Evolutionary conservation across 768 basidiomycete genomes (phyloP).

Genomic region (Floccularia luteovirens): DNA sequence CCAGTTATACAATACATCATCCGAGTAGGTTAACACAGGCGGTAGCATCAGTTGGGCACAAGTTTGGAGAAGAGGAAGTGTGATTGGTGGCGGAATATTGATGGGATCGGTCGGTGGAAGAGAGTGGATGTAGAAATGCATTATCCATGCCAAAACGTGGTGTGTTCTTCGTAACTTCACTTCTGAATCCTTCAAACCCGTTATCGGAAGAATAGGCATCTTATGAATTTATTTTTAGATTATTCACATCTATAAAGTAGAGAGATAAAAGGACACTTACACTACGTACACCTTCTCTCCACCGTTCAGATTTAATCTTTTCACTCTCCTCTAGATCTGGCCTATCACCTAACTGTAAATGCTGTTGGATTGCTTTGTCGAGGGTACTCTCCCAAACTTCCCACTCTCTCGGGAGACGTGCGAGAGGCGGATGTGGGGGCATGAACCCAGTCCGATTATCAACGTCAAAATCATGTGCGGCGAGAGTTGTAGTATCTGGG

Average conservation of each 20-base stretch:
- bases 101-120: conserved; percentile 41
- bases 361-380: conserved; percentile 31
- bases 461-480: conserved; percentile 86
- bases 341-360: conserved; percentile 49
- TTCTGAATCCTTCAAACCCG: conserved; percentile 39
- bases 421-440: conserved; percentile 66
- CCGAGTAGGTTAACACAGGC: conserved; percentile 85
- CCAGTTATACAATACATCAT: conserved; percentile 91
- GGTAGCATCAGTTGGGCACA: conserved; percentile 70
- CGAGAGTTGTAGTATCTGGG: conserved; percentile 42
- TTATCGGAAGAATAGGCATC: conserved; percentile 46
- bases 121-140: conserved; percentile 76
- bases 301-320: conserved; percentile 26
- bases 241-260: conserved; percentile 1
- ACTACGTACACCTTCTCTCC: conserved; percentile 36
- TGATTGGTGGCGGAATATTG: conserved; percentile 60
- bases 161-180: conserved; percentile 63
- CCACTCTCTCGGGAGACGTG: conserved; percentile 63
- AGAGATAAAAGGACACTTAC: conserved; percentile 21
- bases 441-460: conserved; percentile 90
- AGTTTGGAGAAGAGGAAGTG: conserved; percentile 70
- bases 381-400: conserved; percentile 37
- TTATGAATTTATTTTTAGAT: conserved; percentile 18
- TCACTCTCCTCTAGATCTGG: conserved; percentile 27
- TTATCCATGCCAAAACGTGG: conserved; percentile 61